Evolutionary conservation across 83 land plant genomes (phyloP), one percentile per base, ranked within the genome.

Genomic region (Picea abies): DNA sequence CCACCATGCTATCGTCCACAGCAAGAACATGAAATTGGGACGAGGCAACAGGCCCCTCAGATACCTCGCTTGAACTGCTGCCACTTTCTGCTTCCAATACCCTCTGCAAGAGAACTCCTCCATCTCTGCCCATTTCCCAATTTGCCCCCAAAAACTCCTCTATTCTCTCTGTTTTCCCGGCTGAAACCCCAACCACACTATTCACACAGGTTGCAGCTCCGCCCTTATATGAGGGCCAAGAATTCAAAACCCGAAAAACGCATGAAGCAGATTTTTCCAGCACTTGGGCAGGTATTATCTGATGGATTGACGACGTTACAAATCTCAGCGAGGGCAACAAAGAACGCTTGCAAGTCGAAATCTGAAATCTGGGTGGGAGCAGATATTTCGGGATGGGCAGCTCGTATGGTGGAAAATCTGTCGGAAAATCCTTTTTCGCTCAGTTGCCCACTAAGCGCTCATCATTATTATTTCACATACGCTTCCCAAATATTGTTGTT

Each of bases 1-100:
- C 98, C 3, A 90, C 84, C 29, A 85, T 49, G 73, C 96, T 95
- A 80, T 95, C 98, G 82, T 95, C 98, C 63, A 95, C 98, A 47
- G 98, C 96, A 22, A 95, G 92, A 64, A 95, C 96, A 82, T 94
- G 96, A 19, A 89, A 78, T 60, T 78, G 80, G 0, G 77, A 73
- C 15, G 63, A 44, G 12, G 61, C 11, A n/a, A 66, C 17, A 26
- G 63, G 63, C 63, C 52, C 17, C 8, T 78, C 80, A 25, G 26
- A 66, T 58, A 14, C 80, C 3, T 60, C 39, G 7, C 14, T 60
- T 22, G 69, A n/a, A 66, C 26, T 22, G 8, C 22, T 25, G 11
- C 69, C 69, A 19, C 12, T 66, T n/a, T 25, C 69, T 22, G 26
- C 26, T 3, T 66, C 69, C 3, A 56, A 56, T 0, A 15, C 26